A percentile compares a stretch with the other conserved stretches of the same genome.
These are phyloP conservation scores for Cymbopogon flexuosus DNA, from an alignment of 202 grass and related monocot genomes.

Conservation along the genomic window DNA sequence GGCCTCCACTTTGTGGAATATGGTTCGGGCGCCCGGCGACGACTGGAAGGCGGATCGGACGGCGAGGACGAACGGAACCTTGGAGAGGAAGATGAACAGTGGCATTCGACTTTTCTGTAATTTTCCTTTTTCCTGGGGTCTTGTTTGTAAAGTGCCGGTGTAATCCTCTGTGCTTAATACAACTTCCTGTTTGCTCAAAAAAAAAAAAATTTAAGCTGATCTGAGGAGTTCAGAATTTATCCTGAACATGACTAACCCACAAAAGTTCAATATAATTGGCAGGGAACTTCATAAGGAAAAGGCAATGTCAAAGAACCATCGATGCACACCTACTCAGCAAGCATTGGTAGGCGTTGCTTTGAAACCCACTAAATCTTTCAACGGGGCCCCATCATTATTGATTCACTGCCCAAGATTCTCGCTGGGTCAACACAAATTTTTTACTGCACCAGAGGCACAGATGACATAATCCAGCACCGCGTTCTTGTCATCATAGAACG, in stretches of 20 bases:
- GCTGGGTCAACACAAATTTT: conserved; percentile 40
- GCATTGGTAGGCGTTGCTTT: conserved; percentile 40
- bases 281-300: neutral
- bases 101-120: no score
- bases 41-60: no score
- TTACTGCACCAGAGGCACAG: conserved; percentile 14
- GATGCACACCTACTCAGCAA: conserved; percentile 49
- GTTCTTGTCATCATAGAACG: neutral
- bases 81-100: no score
- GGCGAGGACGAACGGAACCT: no score
- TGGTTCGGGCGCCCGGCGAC: no score
- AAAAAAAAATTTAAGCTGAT: neutral
- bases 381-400: conserved; percentile 24
- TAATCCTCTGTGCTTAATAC: no score
- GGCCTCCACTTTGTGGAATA: no score
- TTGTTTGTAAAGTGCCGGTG: no score
- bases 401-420: conserved; percentile 37
- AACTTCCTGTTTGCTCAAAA: no score
- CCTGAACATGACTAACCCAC: neutral
- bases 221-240: neutral
- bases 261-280: neutral
- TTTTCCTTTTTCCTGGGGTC: no score
- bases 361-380: conserved; percentile 49
- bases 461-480: neutral
- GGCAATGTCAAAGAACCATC: neutral